Conservation (phyloP, 148 eudicot species). For the Vaccinium darrowii region DNA sequence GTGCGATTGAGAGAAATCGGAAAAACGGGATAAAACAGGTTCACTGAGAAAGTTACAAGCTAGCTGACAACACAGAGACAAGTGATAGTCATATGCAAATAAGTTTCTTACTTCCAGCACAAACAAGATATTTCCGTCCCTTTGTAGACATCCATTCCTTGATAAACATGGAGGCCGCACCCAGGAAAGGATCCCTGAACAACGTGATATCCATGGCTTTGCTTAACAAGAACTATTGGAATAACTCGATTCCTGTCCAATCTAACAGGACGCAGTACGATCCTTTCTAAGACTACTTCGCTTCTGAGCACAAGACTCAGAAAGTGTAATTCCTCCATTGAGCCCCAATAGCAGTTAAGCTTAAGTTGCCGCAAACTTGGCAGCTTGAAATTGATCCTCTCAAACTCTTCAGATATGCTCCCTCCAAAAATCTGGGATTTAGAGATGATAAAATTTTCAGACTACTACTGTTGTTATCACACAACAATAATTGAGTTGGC, state of each 20-base stretch:
- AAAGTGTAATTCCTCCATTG: slow-evolving; percentile 1
- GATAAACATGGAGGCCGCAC: background rate
- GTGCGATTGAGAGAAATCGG: too few species aligned
- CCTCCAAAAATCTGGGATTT: background rate
- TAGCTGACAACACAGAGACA: too few species aligned
- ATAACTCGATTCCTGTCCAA: background rate
- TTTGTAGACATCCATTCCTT: too few species aligned
- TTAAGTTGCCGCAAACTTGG: background rate
- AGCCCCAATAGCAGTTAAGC: background rate
- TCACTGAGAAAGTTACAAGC: too few species aligned
- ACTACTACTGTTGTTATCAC: background rate
- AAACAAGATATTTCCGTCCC: too few species aligned
- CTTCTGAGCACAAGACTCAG: background rate
- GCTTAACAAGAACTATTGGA: slow-evolving; percentile 2
- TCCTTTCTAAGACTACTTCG: slow-evolving; percentile 1
- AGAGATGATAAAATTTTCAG: background rate
- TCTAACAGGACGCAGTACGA: background rate
- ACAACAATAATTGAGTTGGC: background rate
- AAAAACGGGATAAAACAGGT: background rate
- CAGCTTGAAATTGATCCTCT: background rate
- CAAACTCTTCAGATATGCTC: background rate
- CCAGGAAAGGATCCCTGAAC: slow-evolving; percentile 9
- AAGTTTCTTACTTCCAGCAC: too few species aligned
- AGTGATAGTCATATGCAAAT: too few species aligned
- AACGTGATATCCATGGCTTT: background rate